Base-by-base conservation (phyloP, 1,139 yeast genomes). In the Dujonia santamariae region DNA sequence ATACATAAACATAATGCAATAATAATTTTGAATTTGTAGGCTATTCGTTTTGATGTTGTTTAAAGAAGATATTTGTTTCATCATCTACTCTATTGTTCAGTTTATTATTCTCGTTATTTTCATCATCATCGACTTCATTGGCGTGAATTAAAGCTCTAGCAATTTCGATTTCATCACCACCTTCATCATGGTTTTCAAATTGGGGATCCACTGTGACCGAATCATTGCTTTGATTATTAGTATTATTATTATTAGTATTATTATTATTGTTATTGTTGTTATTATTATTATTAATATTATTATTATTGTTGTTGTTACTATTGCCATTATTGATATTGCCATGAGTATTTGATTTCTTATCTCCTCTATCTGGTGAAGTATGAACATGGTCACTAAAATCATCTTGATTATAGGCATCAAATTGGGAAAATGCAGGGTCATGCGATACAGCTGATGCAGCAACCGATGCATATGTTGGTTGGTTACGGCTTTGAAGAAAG, bases 131-230 rank as follows among this genome's bases (percentile, higher is more conserved):
- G 30, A 54, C 70, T 37, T 68, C 80, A 47, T 74, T 76, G 1
- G 83, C 82, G 43, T 78, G 81, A 31, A 79, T 77, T 45, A 80
- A 59, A 0, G 84, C 85, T 31, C 83, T 59, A 0, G 85, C 85
- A 43, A 80, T 80, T 36, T 78, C 84, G 23, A 78, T 74, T 43
- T 78, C 85, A 33, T 72, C 78, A 2, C 60, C 63, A 2, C 75
- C 71, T 18, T 30, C 37, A 14, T 51, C 30, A 19, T 47, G 44
- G 19, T 48, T 51, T 26, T 61, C 65, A 2, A 78, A 81, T 38
- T 74, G 78, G 1, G 83, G 81, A 46, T 78, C 84, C 4, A 75
- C 81, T 0, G 78, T 78, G 1, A 72, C 67, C 11, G 9, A 11
- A 12, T 21, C 23, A 12, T 9, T 9, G 23, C 12, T 12, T 21